These are phyloP conservation scores for Aspergillus haitiensis DNA, from an alignment of 495 filamentous ascomycete species.

Conservation along the genomic window DNA sequence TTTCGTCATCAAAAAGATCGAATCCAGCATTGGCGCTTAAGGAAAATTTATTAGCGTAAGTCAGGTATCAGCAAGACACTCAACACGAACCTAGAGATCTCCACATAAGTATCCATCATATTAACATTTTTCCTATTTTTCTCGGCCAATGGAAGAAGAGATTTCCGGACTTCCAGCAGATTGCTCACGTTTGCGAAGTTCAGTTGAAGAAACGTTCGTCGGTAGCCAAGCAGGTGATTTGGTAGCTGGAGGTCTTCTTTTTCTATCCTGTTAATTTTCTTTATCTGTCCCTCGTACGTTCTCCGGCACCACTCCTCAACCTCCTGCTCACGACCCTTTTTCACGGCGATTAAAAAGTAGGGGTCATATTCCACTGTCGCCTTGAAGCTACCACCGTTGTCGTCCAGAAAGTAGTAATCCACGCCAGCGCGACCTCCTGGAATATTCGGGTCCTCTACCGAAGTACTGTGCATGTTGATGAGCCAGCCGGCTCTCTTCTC, in stretches of 20 bases:
- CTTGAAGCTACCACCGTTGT: constrained; percentile 92
- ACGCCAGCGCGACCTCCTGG: constrained; percentile 83
- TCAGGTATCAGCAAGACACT: not conserved
- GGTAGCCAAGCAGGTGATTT: constrained; percentile 91
- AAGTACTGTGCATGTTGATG: constrained; percentile 89
- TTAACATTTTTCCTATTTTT: constrained; percentile 94
- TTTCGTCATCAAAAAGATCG: constrained; percentile 93
- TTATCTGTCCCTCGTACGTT: constrained; percentile 80
- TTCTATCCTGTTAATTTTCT: constrained; percentile 70
- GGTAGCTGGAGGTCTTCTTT: constrained; percentile 96
- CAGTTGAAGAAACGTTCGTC: constrained; percentile 80
- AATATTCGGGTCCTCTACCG: constrained; percentile 78
- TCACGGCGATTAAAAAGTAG: constrained; percentile 91
- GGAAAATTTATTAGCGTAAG: constrained; percentile 28
- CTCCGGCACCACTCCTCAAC: constrained; percentile 94
- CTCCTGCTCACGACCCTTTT: constrained; percentile 83
- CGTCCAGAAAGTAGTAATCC: constrained; percentile 96
- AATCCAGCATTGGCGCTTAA: constrained; percentile 79
- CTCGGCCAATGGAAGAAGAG: constrained; percentile 87
- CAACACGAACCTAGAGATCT: constrained; percentile 76
- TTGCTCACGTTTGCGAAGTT: constrained; percentile 85
- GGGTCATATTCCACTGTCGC: constrained; percentile 95
- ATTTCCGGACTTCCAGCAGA: constrained; percentile 76
- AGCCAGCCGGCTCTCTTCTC: constrained; percentile 88
- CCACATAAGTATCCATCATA: constrained; percentile 97